Conservation (phyloP, 2,329 filamentous ascomycete species). For the Ciborinia camelliae region DNA sequence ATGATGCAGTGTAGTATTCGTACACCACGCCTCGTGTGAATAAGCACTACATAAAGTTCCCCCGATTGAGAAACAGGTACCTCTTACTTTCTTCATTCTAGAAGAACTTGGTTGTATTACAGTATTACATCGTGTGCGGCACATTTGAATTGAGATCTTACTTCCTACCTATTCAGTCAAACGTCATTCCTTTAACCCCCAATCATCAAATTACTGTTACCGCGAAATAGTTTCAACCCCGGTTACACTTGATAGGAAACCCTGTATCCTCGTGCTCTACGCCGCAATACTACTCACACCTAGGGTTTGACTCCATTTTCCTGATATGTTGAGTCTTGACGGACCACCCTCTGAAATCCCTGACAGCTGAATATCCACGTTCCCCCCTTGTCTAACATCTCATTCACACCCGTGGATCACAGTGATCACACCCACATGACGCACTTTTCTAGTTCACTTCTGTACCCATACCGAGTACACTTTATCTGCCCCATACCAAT, state of each 20-base stretch:
- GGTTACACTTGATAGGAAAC: not conserved
- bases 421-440: not conserved
- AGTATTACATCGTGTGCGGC: constrained; percentile 14
- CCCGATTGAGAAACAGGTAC: not conserved
- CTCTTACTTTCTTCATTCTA: constrained; percentile 3
- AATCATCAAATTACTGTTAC: constrained; percentile 4
- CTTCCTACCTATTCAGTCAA: not conserved
- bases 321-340: not conserved
- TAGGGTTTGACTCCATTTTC: not conserved
- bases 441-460: not conserved
- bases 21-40: not conserved
- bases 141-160: constrained; percentile 15
- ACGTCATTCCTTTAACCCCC: not conserved
- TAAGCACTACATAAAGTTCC: constrained; percentile 15
- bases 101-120: not conserved
- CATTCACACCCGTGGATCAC: not conserved
- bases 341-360: not conserved
- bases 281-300: constrained; percentile 11
- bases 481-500: not conserved
- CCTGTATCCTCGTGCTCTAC: constrained; percentile 17
- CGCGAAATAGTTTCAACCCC: not conserved
- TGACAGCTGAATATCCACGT: constrained; percentile 18
- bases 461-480: not conserved
- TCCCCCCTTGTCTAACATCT: not conserved
- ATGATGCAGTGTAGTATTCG: constrained; percentile 19